Evolutionary conservation across 768 basidiomycete species (phyloP).

Genomic region (Dacryopinax spathularia): DNA sequence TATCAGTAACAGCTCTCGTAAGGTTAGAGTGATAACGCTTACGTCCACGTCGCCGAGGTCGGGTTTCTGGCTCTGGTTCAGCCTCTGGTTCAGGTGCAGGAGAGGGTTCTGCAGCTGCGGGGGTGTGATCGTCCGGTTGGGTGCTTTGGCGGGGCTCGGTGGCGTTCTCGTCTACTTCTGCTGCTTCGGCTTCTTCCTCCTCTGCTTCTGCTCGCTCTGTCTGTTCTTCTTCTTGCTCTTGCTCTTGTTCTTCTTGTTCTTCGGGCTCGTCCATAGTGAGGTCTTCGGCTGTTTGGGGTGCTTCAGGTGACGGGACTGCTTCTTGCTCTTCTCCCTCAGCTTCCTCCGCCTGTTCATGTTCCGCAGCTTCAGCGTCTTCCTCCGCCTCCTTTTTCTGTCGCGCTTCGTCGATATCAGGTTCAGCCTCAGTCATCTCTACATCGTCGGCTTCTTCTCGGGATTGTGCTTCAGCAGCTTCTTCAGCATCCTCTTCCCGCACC

Average conservation of each 20-base stretch:
- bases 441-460: not conserved
- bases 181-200: conserved; percentile 1
- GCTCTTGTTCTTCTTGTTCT: not conserved
- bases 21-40: not conserved
- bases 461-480: conserved; percentile 4
- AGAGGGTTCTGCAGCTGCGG: not conserved
- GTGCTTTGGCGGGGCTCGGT: not conserved
- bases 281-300: not conserved
- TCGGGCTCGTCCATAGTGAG: not conserved
- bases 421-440: not conserved
- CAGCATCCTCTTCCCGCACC: not conserved
- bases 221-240: not conserved
- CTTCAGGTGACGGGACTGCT: conserved; percentile 7
- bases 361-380: conserved; percentile 4
- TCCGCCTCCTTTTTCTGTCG: not conserved
- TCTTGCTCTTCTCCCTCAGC: conserved; percentile 11
- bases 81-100: conserved; percentile 4
- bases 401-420: not conserved
- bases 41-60: conserved; percentile 8
- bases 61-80: conserved; percentile 13
- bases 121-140: not conserved
- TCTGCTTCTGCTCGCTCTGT: not conserved
- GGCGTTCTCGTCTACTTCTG: not conserved
- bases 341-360: conserved; percentile 5
- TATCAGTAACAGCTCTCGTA: not conserved